Percentiles rank a stretch among this genome's conserved stretches.
Evolutionary conservation across 495 filamentous ascomycete species (phyloP).

Genomic region (Aspergillus ellipticus): DNA sequence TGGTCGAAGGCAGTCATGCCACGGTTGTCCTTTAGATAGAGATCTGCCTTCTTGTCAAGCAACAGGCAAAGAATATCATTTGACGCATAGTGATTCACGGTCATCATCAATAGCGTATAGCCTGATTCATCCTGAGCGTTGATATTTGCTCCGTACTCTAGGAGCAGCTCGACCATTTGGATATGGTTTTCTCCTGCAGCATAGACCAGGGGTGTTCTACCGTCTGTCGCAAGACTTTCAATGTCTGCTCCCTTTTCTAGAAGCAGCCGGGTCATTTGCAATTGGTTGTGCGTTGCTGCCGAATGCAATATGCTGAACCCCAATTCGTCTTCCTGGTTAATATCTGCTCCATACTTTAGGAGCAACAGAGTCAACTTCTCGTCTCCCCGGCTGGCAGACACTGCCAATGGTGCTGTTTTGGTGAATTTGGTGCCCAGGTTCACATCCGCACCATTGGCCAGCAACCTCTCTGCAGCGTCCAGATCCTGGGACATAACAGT

Average conservation of each 20-base stretch:
- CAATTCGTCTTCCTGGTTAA: slow-evolving; percentile 4
- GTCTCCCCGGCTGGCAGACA: slow-evolving; percentile 13
- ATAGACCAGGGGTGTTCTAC: slow-evolving; percentile 2
- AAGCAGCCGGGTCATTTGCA: slow-evolving; percentile 12
- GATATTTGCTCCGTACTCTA: slow-evolving; percentile 20
- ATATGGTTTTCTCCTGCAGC: not conserved
- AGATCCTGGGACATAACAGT: not conserved
- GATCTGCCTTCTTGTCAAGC: not conserved
- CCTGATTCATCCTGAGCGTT: slow-evolving; percentile 17
- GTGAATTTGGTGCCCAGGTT: slow-evolving; percentile 5
- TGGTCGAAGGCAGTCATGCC: slow-evolving; percentile 1
- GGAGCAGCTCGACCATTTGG: slow-evolving; percentile 19
- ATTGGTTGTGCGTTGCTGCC: slow-evolving; percentile 8
- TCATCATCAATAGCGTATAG: slow-evolving; percentile 8
- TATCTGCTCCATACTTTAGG: slow-evolving; percentile 15
- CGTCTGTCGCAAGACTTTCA: not conserved
- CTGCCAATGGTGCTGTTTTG: slow-evolving; percentile 1
- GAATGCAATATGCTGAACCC: slow-evolving; percentile 12
- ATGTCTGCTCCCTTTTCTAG: slow-evolving; percentile 15
- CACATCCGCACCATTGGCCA: slow-evolving; percentile 19
- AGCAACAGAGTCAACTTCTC: slow-evolving; percentile 15
- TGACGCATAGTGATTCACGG: not conserved
- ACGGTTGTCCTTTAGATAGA: not conserved
- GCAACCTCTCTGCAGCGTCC: slow-evolving; percentile 5
- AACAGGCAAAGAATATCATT: not conserved